Evolutionary conservation across 73 alveolate species (phyloP).

Genomic region (Urostyla sp.): DNA sequence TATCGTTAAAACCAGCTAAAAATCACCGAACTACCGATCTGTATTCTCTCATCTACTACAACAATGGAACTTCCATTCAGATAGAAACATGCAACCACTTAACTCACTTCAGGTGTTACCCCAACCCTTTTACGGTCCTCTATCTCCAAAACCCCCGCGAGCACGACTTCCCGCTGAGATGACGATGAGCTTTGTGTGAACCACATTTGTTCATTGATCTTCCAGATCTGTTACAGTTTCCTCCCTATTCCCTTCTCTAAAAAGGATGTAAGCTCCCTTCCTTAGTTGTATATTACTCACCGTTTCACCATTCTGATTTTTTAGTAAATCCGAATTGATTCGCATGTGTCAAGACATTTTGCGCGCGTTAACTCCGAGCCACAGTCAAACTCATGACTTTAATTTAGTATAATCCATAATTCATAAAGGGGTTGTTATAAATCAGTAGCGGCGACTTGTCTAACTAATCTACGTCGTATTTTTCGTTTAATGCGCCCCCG

Average conservation of each 20-base stretch:
- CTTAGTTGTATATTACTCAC: slow-evolving; percentile 48
- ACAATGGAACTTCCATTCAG: too few species aligned
- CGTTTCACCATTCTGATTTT: slow-evolving; percentile 9
- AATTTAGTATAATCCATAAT: slow-evolving; percentile 9
- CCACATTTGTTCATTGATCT: too few species aligned
- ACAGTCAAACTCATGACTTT: slow-evolving; percentile 55
- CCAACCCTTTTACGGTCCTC: too few species aligned
- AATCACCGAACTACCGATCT: neutral
- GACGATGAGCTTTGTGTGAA: too few species aligned
- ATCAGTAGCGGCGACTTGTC: neutral
- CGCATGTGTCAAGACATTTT: slow-evolving; percentile 62
- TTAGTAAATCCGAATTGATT: neutral
- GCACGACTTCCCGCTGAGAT: too few species aligned
- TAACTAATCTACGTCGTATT: neutral
- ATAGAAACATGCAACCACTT: too few species aligned
- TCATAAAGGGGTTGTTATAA: neutral
- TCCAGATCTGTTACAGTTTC: too few species aligned
- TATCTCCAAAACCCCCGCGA: too few species aligned
- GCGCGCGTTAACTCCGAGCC: slow-evolving; percentile 72
- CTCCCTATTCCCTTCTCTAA: too few species aligned
- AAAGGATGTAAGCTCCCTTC: too few species aligned
- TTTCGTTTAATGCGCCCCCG: slow-evolving; percentile 37
- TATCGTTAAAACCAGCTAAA: slow-evolving; percentile 55
- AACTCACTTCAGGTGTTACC: too few species aligned
- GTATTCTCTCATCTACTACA: too few species aligned